Conservation (phyloP, 164 flowering plant species). For the Platanus orientalis region DNA sequence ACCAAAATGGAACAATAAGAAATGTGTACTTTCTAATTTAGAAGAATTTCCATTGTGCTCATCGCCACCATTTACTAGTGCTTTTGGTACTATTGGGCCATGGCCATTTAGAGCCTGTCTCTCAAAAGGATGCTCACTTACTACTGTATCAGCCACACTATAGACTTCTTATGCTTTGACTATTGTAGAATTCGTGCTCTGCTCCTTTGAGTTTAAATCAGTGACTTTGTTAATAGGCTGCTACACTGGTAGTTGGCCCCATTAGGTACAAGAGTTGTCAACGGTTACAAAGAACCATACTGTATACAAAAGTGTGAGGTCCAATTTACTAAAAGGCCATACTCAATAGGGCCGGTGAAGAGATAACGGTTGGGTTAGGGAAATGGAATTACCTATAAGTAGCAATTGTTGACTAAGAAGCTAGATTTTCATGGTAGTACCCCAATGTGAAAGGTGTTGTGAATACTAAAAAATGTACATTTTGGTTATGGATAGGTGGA, state of each 20-base stretch:
- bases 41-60: conserved; percentile 24
- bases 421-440: conserved; percentile 70
- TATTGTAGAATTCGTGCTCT: conserved; percentile 21
- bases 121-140: neutral
- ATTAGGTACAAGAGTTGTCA: too few relatives aligned
- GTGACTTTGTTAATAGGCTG: conserved; percentile 43
- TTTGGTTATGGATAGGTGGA: conserved; percentile 49
- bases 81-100: conserved; percentile 11
- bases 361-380: conserved; percentile 54
- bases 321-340: conserved; percentile 45
- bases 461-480: conserved; percentile 47
- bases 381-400: conserved; percentile 61
- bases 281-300: too few relatives aligned
- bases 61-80: conserved; percentile 19
- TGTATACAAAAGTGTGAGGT: too few relatives aligned
- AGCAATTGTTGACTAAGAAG: conserved; percentile 65
- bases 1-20: conserved; percentile 91
- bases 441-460: conserved; percentile 65
- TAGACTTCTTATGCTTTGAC: conserved; percentile 21
- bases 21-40: conserved; percentile 34
- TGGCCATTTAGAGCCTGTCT: conserved; percentile 14
- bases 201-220: conserved; percentile 28
- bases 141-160: conserved; percentile 14
- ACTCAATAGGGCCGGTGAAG: conserved; percentile 53
- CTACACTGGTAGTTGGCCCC: conserved; percentile 50